phyloP scores from a whole-genome alignment of 2,329 filamentous ascomycete genomes.

The Fusarium palustre region DNA sequence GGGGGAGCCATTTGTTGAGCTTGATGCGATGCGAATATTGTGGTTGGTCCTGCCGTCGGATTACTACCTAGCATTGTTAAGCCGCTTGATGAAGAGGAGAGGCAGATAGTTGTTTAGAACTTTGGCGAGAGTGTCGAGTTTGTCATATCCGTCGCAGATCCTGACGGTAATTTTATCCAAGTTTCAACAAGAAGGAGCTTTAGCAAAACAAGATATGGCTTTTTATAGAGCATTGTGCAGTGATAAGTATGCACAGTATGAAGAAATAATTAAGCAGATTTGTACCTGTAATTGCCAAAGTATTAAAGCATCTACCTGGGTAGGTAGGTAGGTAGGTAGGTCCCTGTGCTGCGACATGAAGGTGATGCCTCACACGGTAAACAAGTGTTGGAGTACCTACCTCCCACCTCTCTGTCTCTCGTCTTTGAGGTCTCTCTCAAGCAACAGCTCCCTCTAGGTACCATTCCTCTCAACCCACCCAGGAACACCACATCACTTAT shows the following conservation, averaged over 20 bases:
- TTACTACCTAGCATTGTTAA: background rate
- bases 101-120: background rate
- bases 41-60: background rate
- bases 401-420: too few relatives aligned
- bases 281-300: too few relatives aligned
- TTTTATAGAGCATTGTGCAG: background rate
- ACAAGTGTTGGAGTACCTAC: background rate
- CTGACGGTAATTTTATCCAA: conserved; percentile 20
- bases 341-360: background rate
- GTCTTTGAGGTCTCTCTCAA: background rate
- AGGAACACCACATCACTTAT: background rate
- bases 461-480: background rate
- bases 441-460: background rate
- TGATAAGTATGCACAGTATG: background rate
- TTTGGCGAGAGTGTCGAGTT: background rate
- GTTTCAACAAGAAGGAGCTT: conserved; percentile 9
- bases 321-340: too few relatives aligned
- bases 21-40: background rate
- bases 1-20: background rate
- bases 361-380: background rate
- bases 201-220: background rate
- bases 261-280: background rate
- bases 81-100: conserved; percentile 5
- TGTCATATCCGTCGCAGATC: conserved; percentile 8
- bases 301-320: too few relatives aligned